Conservation (phyloP, 352 stramenopile genomes). For the Globisporangium paddicum region DNA sequence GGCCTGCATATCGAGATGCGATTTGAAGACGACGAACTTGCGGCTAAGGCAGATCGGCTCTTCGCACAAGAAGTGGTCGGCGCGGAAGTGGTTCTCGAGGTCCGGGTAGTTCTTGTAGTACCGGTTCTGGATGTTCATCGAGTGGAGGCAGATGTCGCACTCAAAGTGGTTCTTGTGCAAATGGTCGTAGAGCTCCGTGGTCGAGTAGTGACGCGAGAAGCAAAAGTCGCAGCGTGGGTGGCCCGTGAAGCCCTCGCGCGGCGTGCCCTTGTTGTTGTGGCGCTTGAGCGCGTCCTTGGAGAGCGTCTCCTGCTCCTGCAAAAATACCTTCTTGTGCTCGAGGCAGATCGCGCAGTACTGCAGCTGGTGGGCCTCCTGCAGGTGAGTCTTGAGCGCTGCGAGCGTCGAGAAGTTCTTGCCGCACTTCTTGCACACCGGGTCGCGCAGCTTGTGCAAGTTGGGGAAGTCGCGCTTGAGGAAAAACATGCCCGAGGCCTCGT, state of each 20-base stretch:
- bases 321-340: constrained; percentile 87
- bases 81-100: constrained; percentile 88
- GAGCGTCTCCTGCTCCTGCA: constrained; percentile 74
- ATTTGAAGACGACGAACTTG: constrained; percentile 90
- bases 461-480: constrained; percentile 75
- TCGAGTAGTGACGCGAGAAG: constrained; percentile 84
- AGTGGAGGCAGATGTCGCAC: constrained; percentile 87
- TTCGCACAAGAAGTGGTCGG: constrained; percentile 87
- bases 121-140: constrained; percentile 73
- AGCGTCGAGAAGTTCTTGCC: constrained; percentile 68
- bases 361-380: constrained; percentile 66
- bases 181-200: constrained; percentile 85
- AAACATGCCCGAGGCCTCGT: constrained; percentile 85
- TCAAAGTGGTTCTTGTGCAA: constrained; percentile 91
- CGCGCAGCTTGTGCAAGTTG: constrained; percentile 58
- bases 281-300: constrained; percentile 73
- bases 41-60: constrained; percentile 72
- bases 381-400: constrained; percentile 62
- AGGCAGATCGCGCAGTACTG: constrained; percentile 85
- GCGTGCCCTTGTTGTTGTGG: constrained; percentile 69
- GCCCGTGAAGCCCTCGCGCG: constrained; percentile 72
- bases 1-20: constrained; percentile 80
- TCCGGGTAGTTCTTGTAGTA: constrained; percentile 93
- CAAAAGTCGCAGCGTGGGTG: constrained; percentile 90
- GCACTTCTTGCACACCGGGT: constrained; percentile 69